Percentiles rank a stretch among this genome's conserved stretches.
phyloP scores from a whole-genome alignment of 116 monocot species.

The Iris pallida region DNA sequence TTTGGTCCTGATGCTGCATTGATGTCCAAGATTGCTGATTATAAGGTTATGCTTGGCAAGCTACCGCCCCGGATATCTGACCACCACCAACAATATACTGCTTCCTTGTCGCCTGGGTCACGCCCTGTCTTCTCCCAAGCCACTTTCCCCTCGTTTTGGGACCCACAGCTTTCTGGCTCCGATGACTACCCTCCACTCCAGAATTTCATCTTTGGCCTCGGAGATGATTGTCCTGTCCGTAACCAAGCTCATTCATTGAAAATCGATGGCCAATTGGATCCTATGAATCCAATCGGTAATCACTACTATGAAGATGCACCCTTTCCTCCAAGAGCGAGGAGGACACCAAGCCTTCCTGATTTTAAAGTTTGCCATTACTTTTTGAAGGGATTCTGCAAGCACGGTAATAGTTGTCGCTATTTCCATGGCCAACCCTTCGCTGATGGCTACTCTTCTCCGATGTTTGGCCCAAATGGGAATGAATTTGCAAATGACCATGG shows the following conservation, averaged over 20 bases:
- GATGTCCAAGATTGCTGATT: constrained; percentile 38
- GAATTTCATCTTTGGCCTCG: constrained; percentile 14
- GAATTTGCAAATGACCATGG: constrained; percentile 15
- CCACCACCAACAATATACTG: constrained; percentile 9
- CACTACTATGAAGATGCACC: constrained; percentile 11
- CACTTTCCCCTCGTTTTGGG: constrained; percentile 25
- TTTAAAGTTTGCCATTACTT: constrained; percentile 54
- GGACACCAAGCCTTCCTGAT: constrained; percentile 29
- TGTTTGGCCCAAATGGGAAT: constrained; percentile 11
- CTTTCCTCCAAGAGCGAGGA: constrained; percentile 9
- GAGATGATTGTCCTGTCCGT: constrained; percentile 9
- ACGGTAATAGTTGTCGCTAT: constrained; percentile 58
- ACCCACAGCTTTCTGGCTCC: constrained; percentile 10
- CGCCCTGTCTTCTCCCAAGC: constrained; percentile 18
- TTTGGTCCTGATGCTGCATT: constrained; percentile 43
- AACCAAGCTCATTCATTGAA: constrained; percentile 15
- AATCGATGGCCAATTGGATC: constrained; percentile 18
- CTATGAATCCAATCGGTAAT: constrained; percentile 8
- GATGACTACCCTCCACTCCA: constrained; percentile 15
- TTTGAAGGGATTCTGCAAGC: constrained; percentile 67
- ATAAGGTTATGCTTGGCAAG: constrained; percentile 34
- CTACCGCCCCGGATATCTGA: constrained; percentile 11
- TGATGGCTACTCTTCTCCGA: constrained; percentile 9
- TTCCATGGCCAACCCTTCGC: constrained; percentile 38
- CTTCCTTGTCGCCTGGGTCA: constrained; percentile 11